Evolutionary conservation across 2,329 filamentous ascomycete species (phyloP).

Genomic region (Ciborinia camelliae): DNA sequence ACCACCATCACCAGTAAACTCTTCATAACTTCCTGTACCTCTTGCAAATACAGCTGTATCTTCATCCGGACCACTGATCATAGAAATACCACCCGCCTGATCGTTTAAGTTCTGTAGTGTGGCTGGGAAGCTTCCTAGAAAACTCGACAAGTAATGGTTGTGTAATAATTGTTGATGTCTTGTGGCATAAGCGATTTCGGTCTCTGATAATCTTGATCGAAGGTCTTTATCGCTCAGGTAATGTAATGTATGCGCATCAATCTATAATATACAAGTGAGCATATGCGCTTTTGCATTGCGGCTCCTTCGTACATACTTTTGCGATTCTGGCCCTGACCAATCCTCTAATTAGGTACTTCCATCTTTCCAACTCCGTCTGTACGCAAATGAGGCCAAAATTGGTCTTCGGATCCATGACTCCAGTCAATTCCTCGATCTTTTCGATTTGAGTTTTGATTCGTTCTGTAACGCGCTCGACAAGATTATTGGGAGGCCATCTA

Average conservation of each 20-base stretch:
- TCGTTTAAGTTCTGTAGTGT: slow-evolving; percentile 84
- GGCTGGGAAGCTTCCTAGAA: slow-evolving; percentile 76
- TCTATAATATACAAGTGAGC: slow-evolving; percentile 83
- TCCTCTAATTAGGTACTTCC: slow-evolving; percentile 73
- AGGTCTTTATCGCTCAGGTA: slow-evolving; percentile 59
- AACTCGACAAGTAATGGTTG: slow-evolving; percentile 80
- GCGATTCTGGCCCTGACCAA: slow-evolving; percentile 19
- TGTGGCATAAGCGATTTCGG: slow-evolving; percentile 78
- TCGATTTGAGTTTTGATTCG: slow-evolving; percentile 68
- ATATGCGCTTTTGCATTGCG: slow-evolving; percentile 49
- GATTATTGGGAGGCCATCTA: slow-evolving; percentile 63
- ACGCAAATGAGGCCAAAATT: slow-evolving; percentile 94
- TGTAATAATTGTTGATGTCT: slow-evolving; percentile 82
- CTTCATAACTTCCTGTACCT: slow-evolving; percentile 58
- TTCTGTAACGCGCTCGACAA: slow-evolving; percentile 80
- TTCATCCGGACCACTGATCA: slow-evolving; percentile 84
- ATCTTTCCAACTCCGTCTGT: slow-evolving; percentile 92
- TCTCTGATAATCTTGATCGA: slow-evolving; percentile 63
- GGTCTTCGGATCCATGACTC: slow-evolving; percentile 81
- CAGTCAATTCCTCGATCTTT: slow-evolving; percentile 72
- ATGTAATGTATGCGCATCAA: slow-evolving; percentile 73
- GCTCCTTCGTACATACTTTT: background rate
- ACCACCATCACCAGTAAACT: slow-evolving; percentile 62
- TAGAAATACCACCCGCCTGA: slow-evolving; percentile 81
- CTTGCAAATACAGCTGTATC: slow-evolving; percentile 83